These are phyloP conservation scores for Nepenthes gracilis DNA, from an alignment of 148 eudicot species.

Conservation along the genomic window DNA sequence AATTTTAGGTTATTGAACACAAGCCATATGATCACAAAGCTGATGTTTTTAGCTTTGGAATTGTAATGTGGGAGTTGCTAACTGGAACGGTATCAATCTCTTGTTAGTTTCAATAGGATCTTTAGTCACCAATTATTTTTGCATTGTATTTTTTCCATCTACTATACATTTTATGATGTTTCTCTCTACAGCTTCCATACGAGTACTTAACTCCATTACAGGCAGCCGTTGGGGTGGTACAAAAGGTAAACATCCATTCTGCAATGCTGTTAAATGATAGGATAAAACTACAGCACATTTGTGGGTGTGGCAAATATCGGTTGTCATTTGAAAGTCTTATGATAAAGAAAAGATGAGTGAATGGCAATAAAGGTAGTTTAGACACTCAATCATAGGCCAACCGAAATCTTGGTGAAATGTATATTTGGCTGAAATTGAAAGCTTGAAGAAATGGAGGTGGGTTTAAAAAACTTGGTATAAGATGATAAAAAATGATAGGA, in stretches of 20 bases:
- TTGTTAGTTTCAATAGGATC: background rate
- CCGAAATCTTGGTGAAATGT: too few relatives aligned
- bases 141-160: background rate
- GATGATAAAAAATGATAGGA: too few relatives aligned
- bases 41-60: constrained; percentile 85
- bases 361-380: too few relatives aligned
- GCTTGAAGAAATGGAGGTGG: too few relatives aligned
- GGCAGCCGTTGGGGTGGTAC: constrained; percentile 98
- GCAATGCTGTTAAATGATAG: background rate
- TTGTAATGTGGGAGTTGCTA: constrained; percentile 82
- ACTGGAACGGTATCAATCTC: constrained; percentile 62
- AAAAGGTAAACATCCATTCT: constrained; percentile 48
- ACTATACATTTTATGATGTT: background rate
- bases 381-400: too few relatives aligned
- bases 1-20: constrained; percentile 83
- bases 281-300: too few relatives aligned
- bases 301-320: too few relatives aligned
- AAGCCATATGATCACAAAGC: constrained; percentile 98
- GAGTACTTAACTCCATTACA: constrained; percentile 90
- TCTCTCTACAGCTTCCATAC: constrained; percentile 63
- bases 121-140: background rate
- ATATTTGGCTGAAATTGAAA: too few relatives aligned
- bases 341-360: too few relatives aligned
- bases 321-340: too few relatives aligned
- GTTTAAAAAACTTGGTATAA: too few relatives aligned